phyloP scores from a whole-genome alignment of 2,329 filamentous ascomycete genomes.

The Fusarium sp. region DNA sequence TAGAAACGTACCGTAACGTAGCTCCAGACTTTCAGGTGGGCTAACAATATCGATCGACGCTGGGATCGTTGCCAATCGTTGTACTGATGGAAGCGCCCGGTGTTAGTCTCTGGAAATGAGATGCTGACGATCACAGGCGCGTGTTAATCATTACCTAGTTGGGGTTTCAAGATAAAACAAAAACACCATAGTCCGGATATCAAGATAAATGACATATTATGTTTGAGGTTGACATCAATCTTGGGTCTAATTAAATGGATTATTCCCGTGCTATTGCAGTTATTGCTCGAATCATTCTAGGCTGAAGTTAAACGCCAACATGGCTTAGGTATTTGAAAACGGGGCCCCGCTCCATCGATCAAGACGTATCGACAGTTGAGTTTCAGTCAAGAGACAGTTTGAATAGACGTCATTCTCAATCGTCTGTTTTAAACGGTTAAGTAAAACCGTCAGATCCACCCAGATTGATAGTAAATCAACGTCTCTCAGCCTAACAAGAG shows the following conservation, averaged over 20 bases:
- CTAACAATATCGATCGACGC: slow-evolving; percentile 23
- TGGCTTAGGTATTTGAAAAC: background rate
- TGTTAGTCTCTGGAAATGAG: slow-evolving; percentile 19
- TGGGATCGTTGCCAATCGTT: slow-evolving; percentile 15
- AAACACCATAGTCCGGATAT: background rate
- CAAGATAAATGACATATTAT: background rate
- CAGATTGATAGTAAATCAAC: background rate
- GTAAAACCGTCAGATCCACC: background rate
- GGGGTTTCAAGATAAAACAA: background rate
- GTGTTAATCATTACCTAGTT: slow-evolving; percentile 13
- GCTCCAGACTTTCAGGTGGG: slow-evolving; percentile 9
- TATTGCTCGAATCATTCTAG: background rate
- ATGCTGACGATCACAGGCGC: slow-evolving; percentile 11
- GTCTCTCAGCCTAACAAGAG: background rate
- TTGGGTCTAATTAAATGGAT: slow-evolving; percentile 3
- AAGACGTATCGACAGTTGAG: background rate
- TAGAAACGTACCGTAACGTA: background rate
- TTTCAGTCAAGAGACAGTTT: background rate
- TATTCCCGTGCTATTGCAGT: background rate
- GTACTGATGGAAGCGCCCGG: slow-evolving; percentile 8
- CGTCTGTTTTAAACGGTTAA: background rate
- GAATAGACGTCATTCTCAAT: background rate
- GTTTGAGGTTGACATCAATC: background rate
- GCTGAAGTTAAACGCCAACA: slow-evolving; percentile 16
- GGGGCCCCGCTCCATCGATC: slow-evolving; percentile 5